These are phyloP conservation scores for Coniferiporia sulphurascens DNA, from an alignment of 1,284 basidiomycete genomes.

Conservation along the genomic window DNA sequence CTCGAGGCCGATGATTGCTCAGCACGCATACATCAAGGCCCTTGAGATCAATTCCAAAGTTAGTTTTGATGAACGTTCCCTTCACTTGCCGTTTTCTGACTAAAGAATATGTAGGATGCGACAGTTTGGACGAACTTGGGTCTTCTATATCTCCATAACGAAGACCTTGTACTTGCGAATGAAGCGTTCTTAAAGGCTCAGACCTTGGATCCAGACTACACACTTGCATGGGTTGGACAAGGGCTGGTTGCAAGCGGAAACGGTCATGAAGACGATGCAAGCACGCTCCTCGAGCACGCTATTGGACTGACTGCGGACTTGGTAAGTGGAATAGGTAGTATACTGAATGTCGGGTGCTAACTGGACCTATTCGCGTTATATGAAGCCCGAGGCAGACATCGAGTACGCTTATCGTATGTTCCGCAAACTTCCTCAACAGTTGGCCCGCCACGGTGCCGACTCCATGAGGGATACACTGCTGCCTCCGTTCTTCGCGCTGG, in stretches of 20 bases:
- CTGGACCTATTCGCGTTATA: conserved; percentile 14
- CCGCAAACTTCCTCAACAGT: conserved; percentile 31
- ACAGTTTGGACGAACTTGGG: conserved; percentile 88
- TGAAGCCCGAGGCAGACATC: conserved; percentile 79
- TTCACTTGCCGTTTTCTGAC: conserved; percentile 14
- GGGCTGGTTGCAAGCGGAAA: conserved; percentile 74
- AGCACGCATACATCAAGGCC: conserved; percentile 91
- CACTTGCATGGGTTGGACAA: conserved; percentile 92
- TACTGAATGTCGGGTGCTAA: conserved; percentile 1
- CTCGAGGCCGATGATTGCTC: conserved; percentile 66
- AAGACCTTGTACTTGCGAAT: conserved; percentile 81
- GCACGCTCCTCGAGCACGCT: conserved; percentile 79
- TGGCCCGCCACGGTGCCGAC: conserved; percentile 24
- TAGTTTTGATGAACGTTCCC: conserved; percentile 20
- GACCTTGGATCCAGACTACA: conserved; percentile 87
- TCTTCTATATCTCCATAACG: conserved; percentile 81
- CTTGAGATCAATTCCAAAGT: conserved; percentile 83
- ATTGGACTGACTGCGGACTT: conserved; percentile 65
- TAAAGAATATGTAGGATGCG: conserved; percentile 51
- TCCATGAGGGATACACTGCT: conserved; percentile 44
- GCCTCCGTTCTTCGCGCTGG: conserved; percentile 78
- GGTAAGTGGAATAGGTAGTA: conserved; percentile 39
- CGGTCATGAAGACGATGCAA: conserved; percentile 59
- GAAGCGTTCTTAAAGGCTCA: conserved; percentile 87
- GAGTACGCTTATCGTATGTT: conserved; percentile 71